Base-by-base conservation (phyloP, 1,284 basidiomycete species). In the Cryptococcus amylolentus region DNA sequence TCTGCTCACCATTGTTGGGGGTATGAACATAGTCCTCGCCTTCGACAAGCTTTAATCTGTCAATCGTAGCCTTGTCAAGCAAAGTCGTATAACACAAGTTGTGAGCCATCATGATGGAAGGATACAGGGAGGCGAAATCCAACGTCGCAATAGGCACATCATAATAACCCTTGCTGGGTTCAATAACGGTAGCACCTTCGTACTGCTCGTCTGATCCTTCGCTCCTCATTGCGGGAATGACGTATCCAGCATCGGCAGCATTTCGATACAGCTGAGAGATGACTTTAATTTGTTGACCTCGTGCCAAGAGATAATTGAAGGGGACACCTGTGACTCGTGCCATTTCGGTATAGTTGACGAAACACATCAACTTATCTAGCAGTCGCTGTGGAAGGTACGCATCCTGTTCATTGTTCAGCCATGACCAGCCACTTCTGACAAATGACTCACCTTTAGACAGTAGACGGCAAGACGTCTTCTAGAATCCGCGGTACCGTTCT, bases 71-170 rank as follows among this genome's bases (percentile, higher is more conserved):
- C 70, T 86, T 88, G 63, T 95, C 88, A 23, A 95, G 75, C 14
- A 96, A 80, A 0, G 94, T 95, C 0, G 94, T 96, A 70, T 97
- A 98, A 75, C 93, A 97, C 1, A 98, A 79, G 71, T 97, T 98
- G 73, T 98, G 94, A 0, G 93, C 94, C 92, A 96, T 96, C 93
- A 98, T 98, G 78, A 98, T 97, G 0, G 94, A 97, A 0, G 93
- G 93, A 75, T 98, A 98, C 63, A 98, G 82, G 0, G 92, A 96
- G 56, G 90, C 92, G 78, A 98, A 98, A 83, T 98, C 93, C 43
- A 98, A 83, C 0, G 93, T 97, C 5, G 94, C 91, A 67, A 98
- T 96, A 0, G 93, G 93, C 0, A 86, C 84, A 69, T 95, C 91
- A 72, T 96, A 98, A 75, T 89, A 98, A 0, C 94, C 93, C 70